These are phyloP conservation scores for Mycogone perniciosa DNA, from an alignment of 2,329 filamentous ascomycete species.

Conservation along the genomic window DNA sequence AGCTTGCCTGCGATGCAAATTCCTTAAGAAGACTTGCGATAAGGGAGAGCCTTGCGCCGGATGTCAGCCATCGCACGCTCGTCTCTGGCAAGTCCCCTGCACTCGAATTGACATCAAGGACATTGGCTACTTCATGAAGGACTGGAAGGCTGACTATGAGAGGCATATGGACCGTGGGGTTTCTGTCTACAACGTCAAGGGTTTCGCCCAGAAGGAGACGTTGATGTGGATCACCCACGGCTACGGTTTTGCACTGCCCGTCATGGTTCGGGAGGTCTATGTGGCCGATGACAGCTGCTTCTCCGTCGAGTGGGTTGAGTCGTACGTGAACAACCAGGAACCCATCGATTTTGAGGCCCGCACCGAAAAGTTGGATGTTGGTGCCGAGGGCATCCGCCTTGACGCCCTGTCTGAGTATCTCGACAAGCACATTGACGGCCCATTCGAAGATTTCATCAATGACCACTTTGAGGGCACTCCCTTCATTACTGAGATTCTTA, in stretches of 20 bases:
- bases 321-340: constrained; percentile 58
- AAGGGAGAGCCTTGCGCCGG: constrained; percentile 94
- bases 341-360: constrained; percentile 78
- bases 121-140: constrained; percentile 97
- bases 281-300: constrained; percentile 91
- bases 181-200: constrained; percentile 92
- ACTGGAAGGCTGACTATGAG: constrained; percentile 97
- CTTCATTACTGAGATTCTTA: constrained; percentile 92
- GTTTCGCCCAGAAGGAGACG: constrained; percentile 60
- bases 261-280: constrained; percentile 89
- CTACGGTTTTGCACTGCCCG: constrained; percentile 86
- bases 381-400: constrained; percentile 77
- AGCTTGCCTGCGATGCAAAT: constrained; percentile 93
- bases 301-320: constrained; percentile 89
- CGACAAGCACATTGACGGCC: constrained; percentile 87
- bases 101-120: constrained; percentile 98
- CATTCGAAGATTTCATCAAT: constrained; percentile 89
- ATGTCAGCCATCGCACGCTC: constrained; percentile 90
- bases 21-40: constrained; percentile 98
- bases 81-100: constrained; percentile 95
- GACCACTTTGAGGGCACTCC: constrained; percentile 94
- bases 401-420: constrained; percentile 84
- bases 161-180: constrained; percentile 81
- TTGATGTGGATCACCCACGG: constrained; percentile 92
- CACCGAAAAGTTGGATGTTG: constrained; percentile 83